Evolutionary conservation across 2,329 filamentous ascomycete species (phyloP).

Genomic region (Nothomitra cinnamomea): DNA sequence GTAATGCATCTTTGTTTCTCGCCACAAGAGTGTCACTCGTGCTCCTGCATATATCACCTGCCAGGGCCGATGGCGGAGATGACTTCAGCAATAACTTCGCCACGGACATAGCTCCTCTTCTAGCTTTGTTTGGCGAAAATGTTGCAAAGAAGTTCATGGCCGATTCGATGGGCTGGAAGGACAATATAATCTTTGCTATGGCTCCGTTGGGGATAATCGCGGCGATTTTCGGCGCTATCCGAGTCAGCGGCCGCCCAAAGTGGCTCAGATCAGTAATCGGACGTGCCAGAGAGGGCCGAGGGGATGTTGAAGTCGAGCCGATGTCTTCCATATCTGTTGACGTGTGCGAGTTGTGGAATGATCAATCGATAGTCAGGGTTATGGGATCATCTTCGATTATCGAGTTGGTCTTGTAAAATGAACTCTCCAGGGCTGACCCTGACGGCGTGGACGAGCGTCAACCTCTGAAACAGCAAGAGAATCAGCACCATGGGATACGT

Average conservation of each 20-base stretch:
- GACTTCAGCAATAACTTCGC: neutral
- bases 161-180: slow-evolving; percentile 7
- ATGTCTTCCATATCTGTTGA: slow-evolving; percentile 18
- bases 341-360: slow-evolving; percentile 17
- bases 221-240: slow-evolving; percentile 13
- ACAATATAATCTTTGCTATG: slow-evolving; percentile 13
- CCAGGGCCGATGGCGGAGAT: neutral
- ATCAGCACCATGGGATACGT: neutral
- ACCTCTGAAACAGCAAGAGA: neutral
- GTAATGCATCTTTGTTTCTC: no score
- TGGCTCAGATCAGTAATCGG: slow-evolving; percentile 12
- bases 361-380: slow-evolving; percentile 12
- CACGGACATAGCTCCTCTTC: slow-evolving; percentile 1
- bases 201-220: slow-evolving; percentile 18
- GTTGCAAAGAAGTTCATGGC: slow-evolving; percentile 12
- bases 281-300: slow-evolving; percentile 13
- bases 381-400: slow-evolving; percentile 9
- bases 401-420: slow-evolving; percentile 6
- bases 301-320: slow-evolving; percentile 14
- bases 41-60: neutral
- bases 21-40: no score
- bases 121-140: slow-evolving; percentile 12
- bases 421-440: no score
- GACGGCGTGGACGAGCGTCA: no score
- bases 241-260: slow-evolving; percentile 12